Evolutionary conservation across 352 stramenopile species (phyloP), one percentile per base, ranked within the genome.

Genomic region (Hyaloperonospora brassicae): DNA sequence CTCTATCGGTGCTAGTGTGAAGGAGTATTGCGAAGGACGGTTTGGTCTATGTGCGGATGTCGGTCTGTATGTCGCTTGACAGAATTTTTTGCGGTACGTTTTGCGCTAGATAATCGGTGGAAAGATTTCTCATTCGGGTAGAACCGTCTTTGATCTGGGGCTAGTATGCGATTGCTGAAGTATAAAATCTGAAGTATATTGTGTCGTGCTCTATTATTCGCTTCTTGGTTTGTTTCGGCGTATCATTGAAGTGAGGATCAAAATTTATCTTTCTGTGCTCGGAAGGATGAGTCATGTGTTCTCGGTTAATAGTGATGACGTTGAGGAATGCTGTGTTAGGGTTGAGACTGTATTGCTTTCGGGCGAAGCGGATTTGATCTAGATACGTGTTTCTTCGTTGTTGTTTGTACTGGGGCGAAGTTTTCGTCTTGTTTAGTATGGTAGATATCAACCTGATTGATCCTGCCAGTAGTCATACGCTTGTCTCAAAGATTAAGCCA

Each of bases 401-500:
- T 92, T 31, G 27, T 31, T 31, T 31, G 27, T 31, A 31, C 27
- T 31, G 27, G 27, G 27, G 27, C 27, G 27, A 31, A 31, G 27
- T 31, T 31, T 31, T 31, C 27, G 27, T 31, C 27, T 31, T 31
- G 27, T 8, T 8, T 31, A 31, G 27, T 31, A 31, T 31, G 27
- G 27, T 8, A 31, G 27, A 31, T 31, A 31, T 31, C 7, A 31
- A 31, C 27, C 27, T 31, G 27, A 7, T 31, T 31, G 27, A 31
- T 31, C 27, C 27, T 31, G 27, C 27, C 27, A 31, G 27, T 31
- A 31, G 27, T 31, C 27, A 31, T 31, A 31, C 27, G 27, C 27
- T 31, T 82, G 84, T 92, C 76, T 92, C 79, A 92, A 93, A 93
- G 81, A 91, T 45, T 57, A 57, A 57, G 41, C 27, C 27, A 31